Percentiles rank a stretch among this genome's conserved stretches.
Conservation (phyloP, 2,329 filamentous ascomycete species). For the Aspergillus sp. region DNA sequence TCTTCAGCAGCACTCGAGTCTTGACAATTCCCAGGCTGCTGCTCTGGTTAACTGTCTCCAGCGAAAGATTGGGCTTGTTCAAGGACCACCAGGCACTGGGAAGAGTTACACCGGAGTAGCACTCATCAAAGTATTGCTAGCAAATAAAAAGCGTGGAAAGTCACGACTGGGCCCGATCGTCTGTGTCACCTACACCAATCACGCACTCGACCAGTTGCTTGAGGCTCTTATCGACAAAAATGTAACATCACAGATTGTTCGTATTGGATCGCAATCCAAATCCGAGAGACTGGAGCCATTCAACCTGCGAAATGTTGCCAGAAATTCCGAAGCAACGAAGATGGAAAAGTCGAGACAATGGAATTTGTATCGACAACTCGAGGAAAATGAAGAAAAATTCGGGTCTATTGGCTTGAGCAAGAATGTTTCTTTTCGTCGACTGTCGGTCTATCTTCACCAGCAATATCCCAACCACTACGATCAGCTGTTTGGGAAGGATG, state of each 20-base stretch:
- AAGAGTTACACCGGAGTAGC: slow-evolving; percentile 18
- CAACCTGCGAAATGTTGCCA: slow-evolving; percentile 41
- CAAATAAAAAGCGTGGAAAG: slow-evolving; percentile 16
- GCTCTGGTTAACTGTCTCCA: slow-evolving; percentile 10
- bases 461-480: slow-evolving; percentile 10
- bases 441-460: slow-evolving; percentile 12
- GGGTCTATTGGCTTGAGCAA: slow-evolving; percentile 4
- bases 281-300: slow-evolving; percentile 44
- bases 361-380: slow-evolving; percentile 7
- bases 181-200: slow-evolving; percentile 45
- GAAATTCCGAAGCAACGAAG: slow-evolving; percentile 29
- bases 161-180: slow-evolving; percentile 39
- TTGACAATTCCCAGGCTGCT: slow-evolving; percentile 11
- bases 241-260: slow-evolving; percentile 47
- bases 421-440: slow-evolving; percentile 1
- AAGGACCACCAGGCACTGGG: slow-evolving; percentile 20
- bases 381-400: slow-evolving; percentile 10
- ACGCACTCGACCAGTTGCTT: slow-evolving; percentile 52
- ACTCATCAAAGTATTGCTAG: slow-evolving; percentile 22
- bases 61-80: slow-evolving; percentile 12
- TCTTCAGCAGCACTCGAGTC: slow-evolving; percentile 6
- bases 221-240: slow-evolving; percentile 46
- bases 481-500: slow-evolving; percentile 14
- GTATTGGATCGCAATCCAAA: slow-evolving; percentile 54
- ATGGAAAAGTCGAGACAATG: slow-evolving; percentile 20